phyloP scores from a whole-genome alignment of 1,284 basidiomycete species.

The Leccinum subspadiceum region DNA sequence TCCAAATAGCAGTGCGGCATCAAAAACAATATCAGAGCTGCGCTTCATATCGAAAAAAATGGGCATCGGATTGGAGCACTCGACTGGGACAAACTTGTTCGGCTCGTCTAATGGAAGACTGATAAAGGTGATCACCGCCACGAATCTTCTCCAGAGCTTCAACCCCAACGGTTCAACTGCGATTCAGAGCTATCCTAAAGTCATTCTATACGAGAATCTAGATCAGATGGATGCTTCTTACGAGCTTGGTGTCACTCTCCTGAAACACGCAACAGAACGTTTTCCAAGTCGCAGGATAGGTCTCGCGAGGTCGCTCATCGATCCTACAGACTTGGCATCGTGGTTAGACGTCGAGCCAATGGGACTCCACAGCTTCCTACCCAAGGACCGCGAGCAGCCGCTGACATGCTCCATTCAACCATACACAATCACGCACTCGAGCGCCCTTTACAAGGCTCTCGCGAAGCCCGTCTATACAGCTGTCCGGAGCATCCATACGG shows the following conservation, averaged over 20 bases:
- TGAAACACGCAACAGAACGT: conserved; percentile 61
- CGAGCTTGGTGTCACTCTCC: conserved; percentile 77
- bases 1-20: conserved; percentile 49
- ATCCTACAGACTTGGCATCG: conserved; percentile 75
- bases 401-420: conserved; percentile 70
- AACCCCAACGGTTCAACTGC: conserved; percentile 22
- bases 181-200: conserved; percentile 46
- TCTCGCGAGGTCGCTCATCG: conserved; percentile 75
- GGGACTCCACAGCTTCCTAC: conserved; percentile 77
- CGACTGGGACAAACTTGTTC: conserved; percentile 34
- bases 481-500: conserved; percentile 43
- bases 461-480: conserved; percentile 84
- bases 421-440: conserved; percentile 87
- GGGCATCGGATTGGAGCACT: conserved; percentile 46
- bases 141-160: conserved; percentile 43
- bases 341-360: conserved; percentile 79
- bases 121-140: conserved; percentile 57
- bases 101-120: conserved; percentile 37
- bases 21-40: conserved; percentile 52
- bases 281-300: conserved; percentile 76
- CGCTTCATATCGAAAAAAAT: conserved; percentile 38
- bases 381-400: conserved; percentile 81
- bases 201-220: conserved; percentile 84
- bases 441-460: conserved; percentile 89
- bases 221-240: conserved; percentile 83